Evolutionary conservation across 169 alveolate genomes (phyloP).

Genomic region (Eimeria sp.): DNA sequence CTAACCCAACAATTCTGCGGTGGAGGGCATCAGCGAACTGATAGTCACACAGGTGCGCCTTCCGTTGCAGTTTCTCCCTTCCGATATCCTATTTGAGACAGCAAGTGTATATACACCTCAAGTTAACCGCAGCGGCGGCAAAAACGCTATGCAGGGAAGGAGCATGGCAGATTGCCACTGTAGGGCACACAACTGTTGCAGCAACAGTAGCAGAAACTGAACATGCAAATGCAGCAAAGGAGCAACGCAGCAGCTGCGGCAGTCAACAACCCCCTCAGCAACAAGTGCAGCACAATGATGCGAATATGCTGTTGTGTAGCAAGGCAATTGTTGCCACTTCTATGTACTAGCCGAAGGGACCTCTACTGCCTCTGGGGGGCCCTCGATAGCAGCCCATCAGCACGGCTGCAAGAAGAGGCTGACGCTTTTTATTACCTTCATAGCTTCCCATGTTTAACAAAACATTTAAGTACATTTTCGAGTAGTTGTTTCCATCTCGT

Average conservation of each 20-base stretch:
- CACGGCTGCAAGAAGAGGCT: too few species aligned
- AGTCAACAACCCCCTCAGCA: too few species aligned
- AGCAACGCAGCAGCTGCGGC: too few species aligned
- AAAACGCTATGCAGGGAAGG: background rate
- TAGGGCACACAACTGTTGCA: background rate
- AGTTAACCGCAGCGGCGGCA: background rate
- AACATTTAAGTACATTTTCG: too few species aligned
- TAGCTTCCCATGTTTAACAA: too few species aligned
- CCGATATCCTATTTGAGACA: background rate
- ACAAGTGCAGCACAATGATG: too few species aligned
- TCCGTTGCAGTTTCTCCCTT: too few species aligned
- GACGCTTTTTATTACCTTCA: too few species aligned
- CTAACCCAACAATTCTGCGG: too few species aligned
- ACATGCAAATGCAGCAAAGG: background rate
- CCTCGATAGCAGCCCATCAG: background rate
- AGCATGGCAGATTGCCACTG: background rate
- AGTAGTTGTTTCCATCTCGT: too few species aligned
- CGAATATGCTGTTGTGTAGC: background rate
- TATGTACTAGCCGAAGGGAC: background rate
- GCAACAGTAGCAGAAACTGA: background rate
- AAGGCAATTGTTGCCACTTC: background rate
- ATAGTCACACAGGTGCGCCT: too few species aligned
- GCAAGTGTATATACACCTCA: background rate
- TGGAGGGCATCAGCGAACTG: too few species aligned
- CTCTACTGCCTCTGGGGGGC: background rate